A percentile compares a stretch with the other conserved stretches of the same genome.
Conservation (phyloP, 768 basidiomycete genomes). For the Lactarius sanguifluus region DNA sequence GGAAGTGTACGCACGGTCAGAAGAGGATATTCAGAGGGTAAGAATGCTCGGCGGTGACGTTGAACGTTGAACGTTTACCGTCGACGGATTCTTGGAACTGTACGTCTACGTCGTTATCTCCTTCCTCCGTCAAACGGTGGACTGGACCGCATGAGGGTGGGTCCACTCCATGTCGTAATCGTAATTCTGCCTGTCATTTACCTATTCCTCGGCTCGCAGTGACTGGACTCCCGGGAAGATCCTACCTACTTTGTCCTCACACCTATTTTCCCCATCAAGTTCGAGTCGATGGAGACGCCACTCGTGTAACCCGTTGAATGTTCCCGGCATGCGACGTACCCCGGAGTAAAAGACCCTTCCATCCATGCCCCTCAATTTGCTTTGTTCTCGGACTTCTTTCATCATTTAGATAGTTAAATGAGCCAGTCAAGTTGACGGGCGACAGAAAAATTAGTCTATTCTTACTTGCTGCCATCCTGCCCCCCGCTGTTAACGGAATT, state of each 20-base stretch:
- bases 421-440: constrained; percentile 6
- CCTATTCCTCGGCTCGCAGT: constrained; percentile 26
- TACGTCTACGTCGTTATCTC: constrained; percentile 28
- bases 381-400: constrained; percentile 15
- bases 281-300: background rate
- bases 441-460: constrained; percentile 26
- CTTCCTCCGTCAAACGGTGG: constrained; percentile 22
- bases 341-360: constrained; percentile 9
- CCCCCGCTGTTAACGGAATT: constrained; percentile 18
- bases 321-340: constrained; percentile 9
- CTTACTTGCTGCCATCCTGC: constrained; percentile 15
- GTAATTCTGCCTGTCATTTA: constrained; percentile 19
- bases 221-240: constrained; percentile 5
- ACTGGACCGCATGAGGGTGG: constrained; percentile 19
- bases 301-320: constrained; percentile 11
- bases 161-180: constrained; percentile 24
- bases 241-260: constrained; percentile 20
- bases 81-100: constrained; percentile 30
- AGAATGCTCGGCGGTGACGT: constrained; percentile 1
- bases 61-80: constrained; percentile 20
- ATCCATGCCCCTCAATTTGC: constrained; percentile 16
- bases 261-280: constrained; percentile 1
- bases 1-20: constrained; percentile 21
- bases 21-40: constrained; percentile 23
- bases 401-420: constrained; percentile 20